These are phyloP conservation scores for Fusarium compactum DNA, from an alignment of 2,329 filamentous ascomycete genomes.

Conservation along the genomic window DNA sequence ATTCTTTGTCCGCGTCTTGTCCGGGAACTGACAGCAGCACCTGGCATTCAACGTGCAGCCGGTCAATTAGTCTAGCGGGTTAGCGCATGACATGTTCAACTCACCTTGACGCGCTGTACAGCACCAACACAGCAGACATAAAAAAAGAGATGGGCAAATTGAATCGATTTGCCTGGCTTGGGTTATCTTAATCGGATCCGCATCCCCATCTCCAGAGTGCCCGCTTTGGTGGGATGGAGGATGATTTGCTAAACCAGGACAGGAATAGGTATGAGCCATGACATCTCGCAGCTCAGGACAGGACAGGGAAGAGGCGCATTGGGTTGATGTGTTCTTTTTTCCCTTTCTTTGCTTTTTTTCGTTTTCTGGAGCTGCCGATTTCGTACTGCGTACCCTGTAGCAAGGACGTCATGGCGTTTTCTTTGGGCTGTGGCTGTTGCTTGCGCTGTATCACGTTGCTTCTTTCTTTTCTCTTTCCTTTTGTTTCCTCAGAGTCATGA, in stretches of 20 bases:
- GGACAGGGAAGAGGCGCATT: conserved; percentile 1
- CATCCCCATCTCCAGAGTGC: conserved; percentile 21
- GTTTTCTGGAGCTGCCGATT: conserved; percentile 19
- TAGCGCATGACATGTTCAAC: conserved; percentile 35
- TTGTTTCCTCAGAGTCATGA: conserved; percentile 22
- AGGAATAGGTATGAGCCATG: conserved; percentile 27
- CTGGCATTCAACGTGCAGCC: conserved; percentile 30
- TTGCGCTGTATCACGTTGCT: conserved; percentile 31
- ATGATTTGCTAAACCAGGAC: background rate
- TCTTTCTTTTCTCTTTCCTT: conserved; percentile 25
- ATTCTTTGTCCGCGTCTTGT: conserved; percentile 14
- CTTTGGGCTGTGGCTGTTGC: background rate
- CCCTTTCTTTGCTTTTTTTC: conserved; percentile 5
- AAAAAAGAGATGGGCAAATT: conserved; percentile 23
- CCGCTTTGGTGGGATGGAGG: conserved; percentile 22
- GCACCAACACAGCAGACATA: background rate
- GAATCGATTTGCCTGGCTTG: conserved; percentile 29
- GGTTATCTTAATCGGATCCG: conserved; percentile 27
- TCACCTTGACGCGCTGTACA: background rate
- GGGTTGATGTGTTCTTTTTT: background rate
- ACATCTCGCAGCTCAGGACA: conserved; percentile 17
- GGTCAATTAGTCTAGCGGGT: conserved; percentile 37
- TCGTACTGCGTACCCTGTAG: conserved; percentile 30
- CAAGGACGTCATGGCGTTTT: conserved; percentile 33
- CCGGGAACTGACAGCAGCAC: conserved; percentile 36